A percentile compares a stretch with the other conserved stretches of the same genome.
These are phyloP conservation scores for Aspergillus vadensis DNA, from an alignment of 2,329 filamentous ascomycete species.

Conservation along the genomic window DNA sequence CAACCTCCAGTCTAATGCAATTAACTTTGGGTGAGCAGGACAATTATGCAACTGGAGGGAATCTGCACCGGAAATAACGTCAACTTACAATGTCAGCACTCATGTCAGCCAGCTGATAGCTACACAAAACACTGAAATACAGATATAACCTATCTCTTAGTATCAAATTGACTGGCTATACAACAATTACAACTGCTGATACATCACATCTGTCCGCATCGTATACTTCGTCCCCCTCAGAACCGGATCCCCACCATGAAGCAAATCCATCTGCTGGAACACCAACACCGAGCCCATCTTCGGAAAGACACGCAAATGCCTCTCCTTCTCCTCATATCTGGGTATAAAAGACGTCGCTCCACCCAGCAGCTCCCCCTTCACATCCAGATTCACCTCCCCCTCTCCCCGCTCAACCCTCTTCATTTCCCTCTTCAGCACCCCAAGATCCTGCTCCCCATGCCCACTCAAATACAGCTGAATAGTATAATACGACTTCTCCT, in stretches of 20 bases:
- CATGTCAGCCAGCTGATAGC: neutral
- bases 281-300: slow-evolving; percentile 56
- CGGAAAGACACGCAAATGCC: slow-evolving; percentile 47
- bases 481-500: slow-evolving; percentile 55
- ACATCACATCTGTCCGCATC: slow-evolving; percentile 60
- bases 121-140: neutral
- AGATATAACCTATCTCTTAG: neutral
- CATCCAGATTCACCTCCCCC: slow-evolving; percentile 25
- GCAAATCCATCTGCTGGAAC: slow-evolving; percentile 57
- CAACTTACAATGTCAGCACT: neutral
- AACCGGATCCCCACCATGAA: slow-evolving; percentile 60
- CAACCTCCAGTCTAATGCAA: neutral
- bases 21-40: neutral
- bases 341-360: slow-evolving; percentile 58
- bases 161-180: neutral
- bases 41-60: neutral
- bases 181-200: slow-evolving; percentile 24
- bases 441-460: slow-evolving; percentile 38
- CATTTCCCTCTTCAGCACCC: slow-evolving; percentile 28
- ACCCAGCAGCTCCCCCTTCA: slow-evolving; percentile 46
- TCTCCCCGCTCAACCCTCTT: slow-evolving; percentile 17
- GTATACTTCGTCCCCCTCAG: slow-evolving; percentile 57
- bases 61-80: neutral
- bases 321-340: slow-evolving; percentile 34
- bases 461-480: slow-evolving; percentile 60